Conservation (phyloP, 768 basidiomycete species). For the Boletales sp. region DNA sequence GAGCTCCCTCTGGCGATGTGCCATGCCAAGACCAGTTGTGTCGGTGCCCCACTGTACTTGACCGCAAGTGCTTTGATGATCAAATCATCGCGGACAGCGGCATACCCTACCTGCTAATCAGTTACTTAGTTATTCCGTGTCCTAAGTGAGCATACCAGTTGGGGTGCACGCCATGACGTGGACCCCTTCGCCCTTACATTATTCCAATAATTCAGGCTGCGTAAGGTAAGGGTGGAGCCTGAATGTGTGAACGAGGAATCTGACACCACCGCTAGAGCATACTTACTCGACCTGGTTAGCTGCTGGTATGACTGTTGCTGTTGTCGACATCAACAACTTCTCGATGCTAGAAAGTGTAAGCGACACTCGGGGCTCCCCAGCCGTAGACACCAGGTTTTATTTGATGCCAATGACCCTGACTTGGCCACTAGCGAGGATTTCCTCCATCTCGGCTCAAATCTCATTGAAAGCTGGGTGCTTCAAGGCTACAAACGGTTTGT, state of each 20-base stretch:
- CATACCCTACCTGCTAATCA: conserved; percentile 16
- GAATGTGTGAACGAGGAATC: conserved; percentile 22
- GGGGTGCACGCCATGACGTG: conserved; percentile 68
- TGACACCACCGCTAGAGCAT: background rate
- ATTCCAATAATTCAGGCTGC: conserved; percentile 47
- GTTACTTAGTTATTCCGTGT: background rate
- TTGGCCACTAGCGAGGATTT: conserved; percentile 14
- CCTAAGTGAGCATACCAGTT: conserved; percentile 30
- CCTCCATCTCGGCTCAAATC: conserved; percentile 10
- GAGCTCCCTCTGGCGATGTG: conserved; percentile 1
- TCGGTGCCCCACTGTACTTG: conserved; percentile 26
- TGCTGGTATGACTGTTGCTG: conserved; percentile 53
- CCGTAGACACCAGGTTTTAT: conserved; percentile 17
- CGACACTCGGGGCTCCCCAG: background rate
- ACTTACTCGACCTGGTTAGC: conserved; percentile 59
- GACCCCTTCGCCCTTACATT: conserved; percentile 60
- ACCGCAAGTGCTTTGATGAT: conserved; percentile 25
- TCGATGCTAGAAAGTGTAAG: conserved; percentile 9
- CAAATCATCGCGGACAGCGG: conserved; percentile 27
- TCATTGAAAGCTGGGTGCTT: conserved; percentile 1
- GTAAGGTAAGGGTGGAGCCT: conserved; percentile 60
- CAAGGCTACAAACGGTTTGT: background rate
- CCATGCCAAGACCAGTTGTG: conserved; percentile 34
- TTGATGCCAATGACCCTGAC: conserved; percentile 34
- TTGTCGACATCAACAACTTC: conserved; percentile 40